These are phyloP conservation scores for Fagopyrum tataricum DNA, from an alignment of 148 eudicot species.

Conservation along the genomic window DNA sequence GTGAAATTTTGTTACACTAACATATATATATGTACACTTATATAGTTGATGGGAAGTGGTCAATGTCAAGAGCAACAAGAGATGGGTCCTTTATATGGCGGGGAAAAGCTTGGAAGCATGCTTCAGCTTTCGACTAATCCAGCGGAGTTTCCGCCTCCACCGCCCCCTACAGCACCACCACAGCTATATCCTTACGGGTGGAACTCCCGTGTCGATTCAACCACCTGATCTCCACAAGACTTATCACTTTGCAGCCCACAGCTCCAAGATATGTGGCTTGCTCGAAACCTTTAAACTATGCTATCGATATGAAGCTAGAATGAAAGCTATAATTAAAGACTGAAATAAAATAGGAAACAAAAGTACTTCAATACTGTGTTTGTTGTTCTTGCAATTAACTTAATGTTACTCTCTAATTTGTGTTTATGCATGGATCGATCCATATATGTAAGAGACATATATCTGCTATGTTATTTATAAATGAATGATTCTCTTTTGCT, in stretches of 20 bases:
- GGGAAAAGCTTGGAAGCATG: neutral
- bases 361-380: no score
- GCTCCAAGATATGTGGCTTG: slow-evolving; percentile 10
- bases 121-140: slow-evolving; percentile 13
- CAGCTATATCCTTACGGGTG: neutral
- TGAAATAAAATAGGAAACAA: no score
- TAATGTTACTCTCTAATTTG: no score
- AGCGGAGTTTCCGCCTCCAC: neutral
- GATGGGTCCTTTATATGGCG: slow-evolving; percentile 1
- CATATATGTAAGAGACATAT: no score
- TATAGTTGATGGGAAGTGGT: neutral
- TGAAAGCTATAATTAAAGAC: no score
- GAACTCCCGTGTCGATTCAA: neutral
- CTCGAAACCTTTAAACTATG: neutral
- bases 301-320: no score
- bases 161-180: neutral
- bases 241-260: slow-evolving; percentile 9
- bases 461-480: no score
- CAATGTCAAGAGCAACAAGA: neutral
- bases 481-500: no score
- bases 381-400: no score
- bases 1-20: neutral
- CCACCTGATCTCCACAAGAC: slow-evolving; percentile 1
- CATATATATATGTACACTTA: neutral
- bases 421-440: no score